Evolutionary conservation across 106 monocot genomes (phyloP).

Genomic region (Phalaenopsis equestris): DNA sequence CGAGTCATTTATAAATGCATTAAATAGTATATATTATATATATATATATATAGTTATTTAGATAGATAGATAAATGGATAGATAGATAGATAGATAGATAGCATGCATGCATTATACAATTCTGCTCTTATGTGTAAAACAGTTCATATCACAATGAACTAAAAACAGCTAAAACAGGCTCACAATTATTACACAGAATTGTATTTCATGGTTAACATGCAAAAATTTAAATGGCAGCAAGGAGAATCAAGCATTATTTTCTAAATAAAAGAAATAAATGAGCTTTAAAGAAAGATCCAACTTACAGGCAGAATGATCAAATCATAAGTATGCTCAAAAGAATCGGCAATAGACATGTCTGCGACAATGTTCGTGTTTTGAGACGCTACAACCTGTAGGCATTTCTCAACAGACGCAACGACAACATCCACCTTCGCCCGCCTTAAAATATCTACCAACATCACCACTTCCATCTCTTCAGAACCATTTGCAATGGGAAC

Average conservation of each 20-base stretch:
- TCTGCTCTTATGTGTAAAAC: too few species aligned
- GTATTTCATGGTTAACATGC: not conserved
- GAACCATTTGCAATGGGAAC: constrained; percentile 90
- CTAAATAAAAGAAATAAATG: not conserved
- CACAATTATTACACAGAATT: not conserved
- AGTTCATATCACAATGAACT: not conserved
- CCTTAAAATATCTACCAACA: constrained; percentile 69
- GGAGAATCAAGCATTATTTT: not conserved
- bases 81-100: too few species aligned
- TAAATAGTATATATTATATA: too few species aligned
- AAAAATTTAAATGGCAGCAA: not conserved
- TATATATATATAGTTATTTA: too few species aligned
- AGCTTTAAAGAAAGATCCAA: not conserved
- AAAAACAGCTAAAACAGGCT: not conserved
- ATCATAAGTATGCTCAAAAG: constrained; percentile 61
- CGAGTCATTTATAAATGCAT: too few species aligned
- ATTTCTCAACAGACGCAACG: constrained; percentile 86
- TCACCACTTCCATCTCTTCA: constrained; percentile 83
- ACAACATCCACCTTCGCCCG: constrained; percentile 75
- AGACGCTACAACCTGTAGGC: constrained; percentile 52
- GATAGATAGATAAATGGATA: too few species aligned
- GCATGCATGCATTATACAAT: too few species aligned
- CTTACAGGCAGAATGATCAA: constrained; percentile 85
- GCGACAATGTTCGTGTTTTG: constrained; percentile 69
- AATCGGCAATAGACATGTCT: constrained; percentile 52